Base-by-base conservation (phyloP, 306 rosid genomes). In the Dryas octopetala region DNA sequence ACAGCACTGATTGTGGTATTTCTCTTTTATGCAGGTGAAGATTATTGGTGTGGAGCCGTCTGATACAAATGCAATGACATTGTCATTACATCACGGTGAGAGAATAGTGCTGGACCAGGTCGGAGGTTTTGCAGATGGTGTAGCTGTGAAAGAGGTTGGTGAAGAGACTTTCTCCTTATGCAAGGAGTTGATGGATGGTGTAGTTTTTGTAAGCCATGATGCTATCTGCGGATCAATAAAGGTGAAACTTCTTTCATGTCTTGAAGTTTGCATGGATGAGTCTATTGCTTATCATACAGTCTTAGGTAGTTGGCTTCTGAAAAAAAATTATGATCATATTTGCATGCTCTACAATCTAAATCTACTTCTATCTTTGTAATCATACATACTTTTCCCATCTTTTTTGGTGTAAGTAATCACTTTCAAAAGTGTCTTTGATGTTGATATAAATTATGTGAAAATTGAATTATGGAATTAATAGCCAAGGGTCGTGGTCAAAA, bases 71-170 rank as follows among this genome's bases (percentile, higher is more conserved):
- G 97, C 97, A 45, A 84, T 96, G 99, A 97, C 99, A 0, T 71
- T 92, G 75, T 92, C 99, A 41, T 83, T 95, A 28, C 90, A 86
- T 88, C 97, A 90, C 69, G 97, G 91, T 41, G 83, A 89, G 52
- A 92, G 99, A 81, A 89, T 95, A 78, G 67, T 92, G 26, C 83
- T 95, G 82, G 93, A 92, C 70, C 79, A 88, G 83, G 96, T 89
- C 47, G 99, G 99, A 80, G 92, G 93, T 54, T 95, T 92, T 85
- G 97, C 99, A 48, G 99, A 95, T 77, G 97, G 99, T 68, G 98
- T 95, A n/a, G 98, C 97, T 74, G 97, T 96, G 63, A 92, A 92
- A 82, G 99, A 96, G 85, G 99, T 96, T 14, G 97, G 99, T 16
- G 93, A 89, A 86, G 99, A 96, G 82, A 84, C 93, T 62, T 96